Evolutionary conservation across 495 filamentous ascomycete genomes (phyloP), one percentile per base, ranked within the genome.

Genomic region (Aspergillus nidulans): DNA sequence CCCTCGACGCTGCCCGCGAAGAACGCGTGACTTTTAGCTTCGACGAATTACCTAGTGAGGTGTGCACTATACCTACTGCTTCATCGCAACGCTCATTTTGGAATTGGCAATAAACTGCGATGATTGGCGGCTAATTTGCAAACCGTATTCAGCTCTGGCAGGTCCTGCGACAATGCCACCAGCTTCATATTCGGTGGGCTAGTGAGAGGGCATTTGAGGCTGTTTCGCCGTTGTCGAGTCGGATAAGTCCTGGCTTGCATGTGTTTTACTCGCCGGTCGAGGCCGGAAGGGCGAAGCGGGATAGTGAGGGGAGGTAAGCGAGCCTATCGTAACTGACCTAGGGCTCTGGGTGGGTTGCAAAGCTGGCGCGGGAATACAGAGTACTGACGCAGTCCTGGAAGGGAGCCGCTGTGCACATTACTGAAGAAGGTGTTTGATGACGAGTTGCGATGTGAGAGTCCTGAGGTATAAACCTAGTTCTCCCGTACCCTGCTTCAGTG

Each of bases 141-240:
- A 6, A 39, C 15, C 20, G 3, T 40, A 15, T 34, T 32, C 18
- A 87, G 77, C 66, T 95, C 9, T 77, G 74, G 59, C 57, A 75
- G 15, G 70, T 86, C n/a, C 68, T 96, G n/a, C 71, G 80, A 20
- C 74, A 81, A 58, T 80, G 77, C 39, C 84, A 87, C 59, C 87
- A 90, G 65, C 71, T 96, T 28, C 88, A 92, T 68, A 76, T 97
- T 49, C 79, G 89, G 64, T 97, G 91, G 88, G 80, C 84, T 15
- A 83, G 81, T 20, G 70, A 80, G 5, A 58, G 55, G 6, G 58
- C 77, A 2, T 89, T 86, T 61, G 67, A 78, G 28, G 65, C 81
- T 1, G 60, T 85, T 25, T 70, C 84, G 42, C 92, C 94, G 23
- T 88, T 92, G 63, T 69, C 80, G 25, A 86, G 91, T 48, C 81